These are phyloP conservation scores for Skeletonema potamos DNA, from an alignment of 108 stramenopile genomes.

Conservation along the genomic window DNA sequence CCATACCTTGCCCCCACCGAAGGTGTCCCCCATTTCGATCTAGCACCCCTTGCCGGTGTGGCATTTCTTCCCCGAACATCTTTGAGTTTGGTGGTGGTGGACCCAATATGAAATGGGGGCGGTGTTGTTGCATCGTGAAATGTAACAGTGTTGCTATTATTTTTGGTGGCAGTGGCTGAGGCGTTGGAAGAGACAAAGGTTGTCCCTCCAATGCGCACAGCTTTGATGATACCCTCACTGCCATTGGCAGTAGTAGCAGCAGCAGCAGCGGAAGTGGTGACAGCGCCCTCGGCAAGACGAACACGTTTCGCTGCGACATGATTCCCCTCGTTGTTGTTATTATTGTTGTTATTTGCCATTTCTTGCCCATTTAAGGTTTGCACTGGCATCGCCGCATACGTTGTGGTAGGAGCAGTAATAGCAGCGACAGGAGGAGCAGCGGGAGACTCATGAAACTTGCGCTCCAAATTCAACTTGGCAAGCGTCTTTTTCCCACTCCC, in stretches of 20 bases:
- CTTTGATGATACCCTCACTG: background rate
- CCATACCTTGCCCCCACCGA: background rate
- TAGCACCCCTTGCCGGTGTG: slow-evolving; percentile 1
- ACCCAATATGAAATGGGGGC: slow-evolving; percentile 1
- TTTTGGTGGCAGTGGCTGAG: background rate
- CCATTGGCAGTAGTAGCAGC: background rate
- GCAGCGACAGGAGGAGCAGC: background rate
- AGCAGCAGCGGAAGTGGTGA: background rate
- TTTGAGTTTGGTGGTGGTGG: background rate
- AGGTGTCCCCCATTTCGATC: background rate
- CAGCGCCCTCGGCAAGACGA: background rate
- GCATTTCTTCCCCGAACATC: slow-evolving; percentile 4
- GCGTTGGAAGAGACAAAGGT: background rate
- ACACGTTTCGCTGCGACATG: slow-evolving; percentile 3
- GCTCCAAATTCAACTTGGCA: slow-evolving; percentile 22
- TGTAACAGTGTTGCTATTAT: background rate
- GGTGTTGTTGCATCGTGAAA: background rate
- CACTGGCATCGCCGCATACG: background rate
- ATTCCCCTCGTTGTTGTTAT: background rate
- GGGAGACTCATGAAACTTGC: slow-evolving; percentile 9
- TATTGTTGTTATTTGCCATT: background rate
- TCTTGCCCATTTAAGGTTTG: background rate
- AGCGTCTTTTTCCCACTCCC: slow-evolving; percentile 2
- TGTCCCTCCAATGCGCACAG: background rate
- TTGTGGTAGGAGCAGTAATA: too few relatives aligned